A percentile compares a stretch with the other conserved stretches of the same genome.
Evolutionary conservation across 768 basidiomycete species (phyloP).

Genomic region (Lactifluus volemus): DNA sequence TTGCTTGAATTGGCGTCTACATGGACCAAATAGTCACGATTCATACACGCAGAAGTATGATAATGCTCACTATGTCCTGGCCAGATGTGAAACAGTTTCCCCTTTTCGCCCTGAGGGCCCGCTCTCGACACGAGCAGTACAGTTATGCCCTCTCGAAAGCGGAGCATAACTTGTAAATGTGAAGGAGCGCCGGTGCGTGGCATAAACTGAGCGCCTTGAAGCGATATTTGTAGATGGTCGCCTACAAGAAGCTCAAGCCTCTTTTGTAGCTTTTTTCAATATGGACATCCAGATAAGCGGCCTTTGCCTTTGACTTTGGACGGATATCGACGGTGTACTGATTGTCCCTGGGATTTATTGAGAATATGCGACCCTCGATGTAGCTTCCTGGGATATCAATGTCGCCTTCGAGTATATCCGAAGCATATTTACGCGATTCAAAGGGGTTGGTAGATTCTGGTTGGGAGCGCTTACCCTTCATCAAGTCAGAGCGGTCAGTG

Average conservation of each 20-base stretch:
- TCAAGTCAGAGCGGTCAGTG: background rate
- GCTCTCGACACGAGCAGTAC: constrained; percentile 2
- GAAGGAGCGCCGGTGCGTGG: background rate
- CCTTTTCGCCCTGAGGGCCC: constrained; percentile 1
- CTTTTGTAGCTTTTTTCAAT: constrained; percentile 7
- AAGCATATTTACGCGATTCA: background rate
- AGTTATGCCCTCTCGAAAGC: constrained; percentile 11
- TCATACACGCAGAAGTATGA: background rate
- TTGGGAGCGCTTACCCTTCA: constrained; percentile 2
- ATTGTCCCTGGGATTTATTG: background rate
- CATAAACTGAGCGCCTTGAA: constrained; percentile 2
- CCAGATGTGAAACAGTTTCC: constrained; percentile 1
- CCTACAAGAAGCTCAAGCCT: constrained; percentile 4
- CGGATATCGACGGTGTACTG: constrained; percentile 9
- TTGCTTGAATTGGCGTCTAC: background rate
- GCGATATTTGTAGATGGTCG: background rate
- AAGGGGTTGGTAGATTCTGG: background rate
- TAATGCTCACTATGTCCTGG: background rate
- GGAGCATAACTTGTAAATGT: background rate
- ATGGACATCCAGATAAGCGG: background rate
- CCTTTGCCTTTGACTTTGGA: background rate
- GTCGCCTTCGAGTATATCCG: background rate
- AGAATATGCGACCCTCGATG: constrained; percentile 3
- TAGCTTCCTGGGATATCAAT: constrained; percentile 1
- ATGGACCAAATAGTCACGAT: background rate